Conservation (phyloP, 208 protist genomes). For the Leishmania tropica region DNA sequence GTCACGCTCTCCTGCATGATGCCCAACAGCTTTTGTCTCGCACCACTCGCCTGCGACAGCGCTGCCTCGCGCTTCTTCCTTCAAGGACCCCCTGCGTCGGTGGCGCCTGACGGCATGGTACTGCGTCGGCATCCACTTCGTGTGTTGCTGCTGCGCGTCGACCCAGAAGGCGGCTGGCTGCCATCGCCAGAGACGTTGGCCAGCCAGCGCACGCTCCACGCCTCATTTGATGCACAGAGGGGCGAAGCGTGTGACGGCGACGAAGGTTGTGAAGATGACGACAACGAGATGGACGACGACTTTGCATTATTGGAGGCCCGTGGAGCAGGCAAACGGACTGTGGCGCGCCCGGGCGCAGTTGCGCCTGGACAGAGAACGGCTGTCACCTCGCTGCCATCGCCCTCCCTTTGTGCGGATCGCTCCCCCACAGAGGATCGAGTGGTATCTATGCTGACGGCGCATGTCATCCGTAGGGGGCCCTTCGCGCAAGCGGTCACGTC, state of each 20-base stretch:
- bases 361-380: neutral
- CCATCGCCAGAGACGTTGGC: slow-evolving; percentile 33
- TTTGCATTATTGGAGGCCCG: slow-evolving; percentile 16
- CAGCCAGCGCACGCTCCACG: slow-evolving; percentile 37
- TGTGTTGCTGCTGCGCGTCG: slow-evolving; percentile 65
- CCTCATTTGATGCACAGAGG: slow-evolving; percentile 21
- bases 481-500: neutral
- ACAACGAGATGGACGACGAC: neutral
- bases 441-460: slow-evolving; percentile 7
- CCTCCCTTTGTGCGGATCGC: neutral
- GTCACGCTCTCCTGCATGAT: slow-evolving; percentile 19
- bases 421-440: slow-evolving; percentile 8
- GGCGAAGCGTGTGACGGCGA: neutral
- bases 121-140: slow-evolving; percentile 12
- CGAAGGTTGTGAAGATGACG: neutral
- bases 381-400: neutral
- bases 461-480: slow-evolving; percentile 5
- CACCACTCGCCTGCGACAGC: neutral
- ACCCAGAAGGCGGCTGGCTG: slow-evolving; percentile 54
- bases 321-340: slow-evolving; percentile 5
- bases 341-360: neutral
- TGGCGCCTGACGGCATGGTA: neutral
- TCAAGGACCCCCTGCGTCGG: neutral
- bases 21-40: neutral
- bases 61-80: slow-evolving; percentile 17